phyloP scores from a whole-genome alignment of 1,284 basidiomycete genomes.

The Cryptococcus jaspeensis region DNA sequence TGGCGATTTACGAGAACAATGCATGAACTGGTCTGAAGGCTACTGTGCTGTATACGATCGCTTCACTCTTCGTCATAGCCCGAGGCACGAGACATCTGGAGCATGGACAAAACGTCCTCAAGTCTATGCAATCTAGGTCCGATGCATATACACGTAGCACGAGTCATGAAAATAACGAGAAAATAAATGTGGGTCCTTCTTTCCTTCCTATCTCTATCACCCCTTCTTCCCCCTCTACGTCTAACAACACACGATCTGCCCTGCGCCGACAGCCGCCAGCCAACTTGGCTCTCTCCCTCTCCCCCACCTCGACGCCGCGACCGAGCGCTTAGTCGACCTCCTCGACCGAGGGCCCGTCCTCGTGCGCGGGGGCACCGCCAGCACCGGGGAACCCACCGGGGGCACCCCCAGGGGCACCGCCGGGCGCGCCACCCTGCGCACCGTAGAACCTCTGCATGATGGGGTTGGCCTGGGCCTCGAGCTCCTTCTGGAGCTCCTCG shows the following conservation, averaged over 20 bases:
- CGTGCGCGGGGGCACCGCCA: conserved; percentile 55
- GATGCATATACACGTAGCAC: neutral
- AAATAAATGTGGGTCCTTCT: neutral
- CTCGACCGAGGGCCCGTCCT: conserved; percentile 58
- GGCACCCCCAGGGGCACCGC: conserved; percentile 58
- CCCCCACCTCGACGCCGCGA: neutral
- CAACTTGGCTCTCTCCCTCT: neutral
- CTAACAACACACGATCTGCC: neutral
- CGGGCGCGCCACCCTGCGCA: conserved; percentile 39
- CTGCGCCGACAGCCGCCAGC: too few relatives aligned
- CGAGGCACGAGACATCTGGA: too few relatives aligned
- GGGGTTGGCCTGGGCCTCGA: conserved; percentile 85
- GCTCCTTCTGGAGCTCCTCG: conserved; percentile 88
- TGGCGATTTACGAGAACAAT: too few relatives aligned
- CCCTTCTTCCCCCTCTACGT: neutral
- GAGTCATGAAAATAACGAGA: neutral
- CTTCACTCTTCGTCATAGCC: too few relatives aligned
- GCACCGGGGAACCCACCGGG: conserved; percentile 53
- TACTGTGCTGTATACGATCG: too few relatives aligned
- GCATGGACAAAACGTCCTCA: too few relatives aligned
- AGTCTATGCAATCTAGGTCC: neutral
- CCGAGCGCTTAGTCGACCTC: conserved; percentile 55
- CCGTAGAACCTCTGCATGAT: conserved; percentile 62
- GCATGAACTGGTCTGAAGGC: too few relatives aligned
- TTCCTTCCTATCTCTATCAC: neutral